phyloP scores from a whole-genome alignment of 1,284 basidiomycete genomes.

The Amylostereum chailletii region DNA sequence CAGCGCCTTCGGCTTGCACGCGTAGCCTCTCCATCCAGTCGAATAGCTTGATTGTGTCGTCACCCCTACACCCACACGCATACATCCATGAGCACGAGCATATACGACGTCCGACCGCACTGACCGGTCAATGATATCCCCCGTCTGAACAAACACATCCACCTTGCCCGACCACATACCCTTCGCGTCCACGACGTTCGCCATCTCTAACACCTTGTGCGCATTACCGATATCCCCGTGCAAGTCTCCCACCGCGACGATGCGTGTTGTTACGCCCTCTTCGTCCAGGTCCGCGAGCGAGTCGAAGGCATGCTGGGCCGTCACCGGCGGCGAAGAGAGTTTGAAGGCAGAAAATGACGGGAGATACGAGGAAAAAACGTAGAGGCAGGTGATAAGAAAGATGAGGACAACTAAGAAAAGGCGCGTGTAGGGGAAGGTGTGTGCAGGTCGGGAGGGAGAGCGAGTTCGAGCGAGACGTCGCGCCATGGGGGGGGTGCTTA shows the following conservation, averaged over 20 bases:
- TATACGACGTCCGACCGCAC: slow-evolving; percentile 9
- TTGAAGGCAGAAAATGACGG: too few relatives aligned
- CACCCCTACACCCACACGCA: slow-evolving; percentile 46
- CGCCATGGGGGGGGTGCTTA: too few relatives aligned
- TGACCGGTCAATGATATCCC: slow-evolving; percentile 85
- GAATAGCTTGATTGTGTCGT: slow-evolving; percentile 80
- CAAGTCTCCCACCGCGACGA: slow-evolving; percentile 76
- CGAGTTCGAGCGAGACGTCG: too few relatives aligned
- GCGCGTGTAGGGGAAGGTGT: too few relatives aligned
- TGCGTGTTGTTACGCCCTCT: slow-evolving; percentile 20
- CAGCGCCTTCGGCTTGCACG: slow-evolving; percentile 57
- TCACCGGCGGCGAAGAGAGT: too few relatives aligned
- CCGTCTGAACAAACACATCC: slow-evolving; percentile 86
- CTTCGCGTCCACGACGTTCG: slow-evolving; percentile 59
- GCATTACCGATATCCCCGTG: slow-evolving; percentile 75
- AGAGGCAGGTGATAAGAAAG: too few relatives aligned
- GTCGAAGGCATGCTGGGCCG: too few relatives aligned
- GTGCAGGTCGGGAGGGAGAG: too few relatives aligned
- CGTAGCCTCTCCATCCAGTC: slow-evolving; percentile 76
- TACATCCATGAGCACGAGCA: neutral
- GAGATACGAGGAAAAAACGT: too few relatives aligned
- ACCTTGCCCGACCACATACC: slow-evolving; percentile 72
- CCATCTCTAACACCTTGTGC: slow-evolving; percentile 67
- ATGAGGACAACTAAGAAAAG: too few relatives aligned
- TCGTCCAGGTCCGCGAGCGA: too few relatives aligned